phyloP scores from a whole-genome alignment of 106 monocot genomes.

The Platanthera guangdongensis region DNA sequence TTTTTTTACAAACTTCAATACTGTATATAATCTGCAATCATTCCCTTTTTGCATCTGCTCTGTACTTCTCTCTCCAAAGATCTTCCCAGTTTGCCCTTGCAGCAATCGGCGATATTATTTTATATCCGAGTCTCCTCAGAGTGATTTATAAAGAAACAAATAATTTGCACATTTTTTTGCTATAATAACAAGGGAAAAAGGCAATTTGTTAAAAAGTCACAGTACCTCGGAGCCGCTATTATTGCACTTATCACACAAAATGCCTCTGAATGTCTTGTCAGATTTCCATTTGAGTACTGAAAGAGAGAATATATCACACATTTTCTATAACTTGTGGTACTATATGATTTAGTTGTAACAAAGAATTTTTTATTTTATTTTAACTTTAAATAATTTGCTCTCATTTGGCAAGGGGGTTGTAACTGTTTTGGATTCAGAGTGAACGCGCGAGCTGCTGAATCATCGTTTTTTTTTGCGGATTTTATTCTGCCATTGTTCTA shows the following conservation, averaged over 20 bases:
- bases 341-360: neutral
- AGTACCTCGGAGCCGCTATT: slow-evolving; percentile 18
- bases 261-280: slow-evolving; percentile 43
- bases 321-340: neutral
- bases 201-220: neutral
- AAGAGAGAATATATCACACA: neutral
- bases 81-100: neutral
- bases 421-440: too few species aligned
- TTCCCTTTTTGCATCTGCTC: neutral
- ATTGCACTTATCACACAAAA: neutral
- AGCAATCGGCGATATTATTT: neutral
- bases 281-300: slow-evolving; percentile 86
- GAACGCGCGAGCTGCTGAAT: too few species aligned
- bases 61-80: neutral
- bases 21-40: neutral
- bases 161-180: neutral
- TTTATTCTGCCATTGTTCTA: too few species aligned
- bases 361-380: neutral
- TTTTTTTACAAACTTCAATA: neutral
- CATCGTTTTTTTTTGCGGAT: too few species aligned
- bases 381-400: too few species aligned
- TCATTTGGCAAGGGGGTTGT: too few species aligned
- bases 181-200: neutral
- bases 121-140: neutral
- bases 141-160: neutral